Base-by-base conservation (phyloP, 108 stramenopile species). In the Skeletonema grethae region DNA sequence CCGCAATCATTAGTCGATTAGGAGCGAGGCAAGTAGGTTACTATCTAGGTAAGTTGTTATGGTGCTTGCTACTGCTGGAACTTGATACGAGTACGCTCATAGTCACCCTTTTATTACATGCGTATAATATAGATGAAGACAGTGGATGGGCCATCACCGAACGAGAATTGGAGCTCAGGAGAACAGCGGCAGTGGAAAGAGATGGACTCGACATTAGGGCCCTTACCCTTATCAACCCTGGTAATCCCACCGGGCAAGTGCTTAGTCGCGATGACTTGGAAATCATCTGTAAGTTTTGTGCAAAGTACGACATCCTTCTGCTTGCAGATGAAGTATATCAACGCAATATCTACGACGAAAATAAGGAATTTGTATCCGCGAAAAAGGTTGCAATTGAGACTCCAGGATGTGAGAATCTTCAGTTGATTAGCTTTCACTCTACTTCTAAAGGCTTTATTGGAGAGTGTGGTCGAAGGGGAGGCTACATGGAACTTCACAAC, bases 381-480 rank as follows among this genome's bases (percentile, higher is more conserved):
- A 87, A 90, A 66, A 92, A 90, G 75, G 83, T 87, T 36, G 85
- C 88, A 13, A 38, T 86, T 16, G 86, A 87, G 46, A 79, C 75
- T 35, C 81, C 84, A 1, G 69, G 78, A 34, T 85, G 84, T 41
- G 83, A 86, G 58, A 77, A 83, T 39, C 79, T 98, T 13, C 96
- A 97, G 75, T 82, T 98, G 55, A 88, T 95, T 5, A 90, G 89
- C 57, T 97, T 98, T 72, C 97, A 98, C 71, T 93, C 92, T 29
- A 93, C 89, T 1, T 90, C 89, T 36, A 97, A 98, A 82, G 97
- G 97, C 13, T 82, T 97, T 61, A 79, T 90, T 31, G 97, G 97
- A 43, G 97, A 98, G 80, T 98, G 97, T 77, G 98, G 98, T 25
- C 73, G 96, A 20, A 85, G 98, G 10, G 98, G 98, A 24, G 98